phyloP scores from a whole-genome alignment of 169 alveolate species.

The Plasmodium vivax region DNA sequence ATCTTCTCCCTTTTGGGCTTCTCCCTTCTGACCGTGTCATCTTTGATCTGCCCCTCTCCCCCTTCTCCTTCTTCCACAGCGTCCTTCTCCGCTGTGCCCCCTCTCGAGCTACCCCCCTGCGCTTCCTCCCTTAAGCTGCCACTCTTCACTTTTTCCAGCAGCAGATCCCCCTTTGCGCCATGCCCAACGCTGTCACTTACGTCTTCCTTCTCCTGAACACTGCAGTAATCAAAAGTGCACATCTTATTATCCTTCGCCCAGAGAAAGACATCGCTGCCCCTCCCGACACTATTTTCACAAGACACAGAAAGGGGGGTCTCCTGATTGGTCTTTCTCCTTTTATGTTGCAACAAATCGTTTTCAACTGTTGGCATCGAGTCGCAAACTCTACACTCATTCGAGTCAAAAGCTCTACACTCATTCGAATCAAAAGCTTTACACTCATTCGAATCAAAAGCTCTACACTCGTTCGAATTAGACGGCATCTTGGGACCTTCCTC shows the following conservation, averaged over 20 bases:
- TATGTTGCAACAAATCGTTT: neutral
- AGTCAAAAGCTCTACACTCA: no score
- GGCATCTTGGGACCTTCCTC: neutral
- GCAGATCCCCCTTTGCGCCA: neutral
- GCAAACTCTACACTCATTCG: no score
- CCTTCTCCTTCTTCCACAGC: neutral
- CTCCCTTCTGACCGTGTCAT: neutral
- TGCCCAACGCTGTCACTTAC: neutral
- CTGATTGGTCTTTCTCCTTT: neutral
- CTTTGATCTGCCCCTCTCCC: neutral
- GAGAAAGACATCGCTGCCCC: neutral
- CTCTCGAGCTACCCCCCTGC: neutral
- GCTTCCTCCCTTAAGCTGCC: neutral
- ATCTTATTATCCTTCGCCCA: neutral
- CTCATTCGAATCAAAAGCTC: neutral
- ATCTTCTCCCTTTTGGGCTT: neutral
- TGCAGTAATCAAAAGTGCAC: neutral
- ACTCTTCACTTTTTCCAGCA: neutral
- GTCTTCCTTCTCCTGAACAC: neutral
- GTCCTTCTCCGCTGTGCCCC: neutral
- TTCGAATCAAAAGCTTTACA: neutral
- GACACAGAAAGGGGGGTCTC: neutral
- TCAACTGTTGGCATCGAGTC: neutral
- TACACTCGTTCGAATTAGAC: neutral
- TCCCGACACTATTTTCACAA: neutral